Conservation (phyloP, 345 rosid species). For the Hibiscus tridactylites region DNA sequence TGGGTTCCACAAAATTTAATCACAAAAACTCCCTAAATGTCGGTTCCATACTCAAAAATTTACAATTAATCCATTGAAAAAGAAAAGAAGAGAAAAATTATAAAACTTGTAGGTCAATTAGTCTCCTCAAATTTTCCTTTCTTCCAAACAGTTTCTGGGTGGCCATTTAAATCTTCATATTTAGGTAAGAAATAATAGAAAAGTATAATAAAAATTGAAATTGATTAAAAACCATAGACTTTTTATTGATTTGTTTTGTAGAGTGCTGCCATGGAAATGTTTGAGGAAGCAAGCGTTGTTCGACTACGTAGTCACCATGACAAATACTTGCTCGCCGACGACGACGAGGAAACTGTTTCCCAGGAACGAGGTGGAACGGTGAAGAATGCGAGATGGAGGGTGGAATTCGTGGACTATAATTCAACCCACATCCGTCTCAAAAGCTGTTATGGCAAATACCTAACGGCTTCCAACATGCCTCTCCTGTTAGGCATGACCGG, state of each 20-base stretch:
- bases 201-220: too few relatives aligned
- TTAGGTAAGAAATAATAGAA: too few relatives aligned
- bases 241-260: too few relatives aligned
- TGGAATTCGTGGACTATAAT: constrained; percentile 33
- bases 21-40: constrained; percentile 1
- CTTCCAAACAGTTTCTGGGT: neutral
- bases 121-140: neutral
- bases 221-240: too few relatives aligned
- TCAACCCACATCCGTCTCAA: constrained; percentile 37
- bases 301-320: constrained; percentile 81
- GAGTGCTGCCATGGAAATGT: constrained; percentile 49
- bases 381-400: constrained; percentile 59
- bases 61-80: neutral
- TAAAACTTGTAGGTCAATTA: too few relatives aligned
- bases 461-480: constrained; percentile 73
- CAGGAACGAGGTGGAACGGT: constrained; percentile 55
- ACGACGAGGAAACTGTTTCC: constrained; percentile 48
- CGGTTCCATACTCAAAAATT: neutral
- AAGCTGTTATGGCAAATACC: constrained; percentile 61
- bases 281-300: constrained; percentile 45
- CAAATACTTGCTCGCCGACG: constrained; percentile 68
- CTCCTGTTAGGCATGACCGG: constrained; percentile 63
- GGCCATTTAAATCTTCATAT: neutral
- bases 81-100: too few relatives aligned
- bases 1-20: neutral